A percentile compares a stretch with the other conserved stretches of the same genome.
Conservation (phyloP, 306 rosid species). For the Styphnolobium japonicum region DNA sequence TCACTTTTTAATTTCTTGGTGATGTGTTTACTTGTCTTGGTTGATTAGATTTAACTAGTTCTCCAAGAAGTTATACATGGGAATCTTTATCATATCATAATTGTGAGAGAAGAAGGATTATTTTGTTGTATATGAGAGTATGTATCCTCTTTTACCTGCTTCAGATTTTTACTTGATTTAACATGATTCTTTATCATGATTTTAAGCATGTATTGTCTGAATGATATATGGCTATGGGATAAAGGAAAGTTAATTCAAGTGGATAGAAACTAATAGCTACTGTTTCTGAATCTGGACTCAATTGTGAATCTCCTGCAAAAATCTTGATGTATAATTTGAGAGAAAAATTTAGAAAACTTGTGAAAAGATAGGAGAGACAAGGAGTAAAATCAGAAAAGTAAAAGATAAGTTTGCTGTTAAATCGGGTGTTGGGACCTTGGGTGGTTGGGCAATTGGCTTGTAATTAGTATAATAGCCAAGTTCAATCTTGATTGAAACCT, state of each 20-base stretch:
- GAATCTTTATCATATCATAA: neutral
- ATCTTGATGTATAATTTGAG: neutral
- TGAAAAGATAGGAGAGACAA: neutral
- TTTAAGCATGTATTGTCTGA: neutral
- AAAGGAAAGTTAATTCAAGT: neutral
- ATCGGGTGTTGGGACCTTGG: neutral
- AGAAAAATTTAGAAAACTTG: neutral
- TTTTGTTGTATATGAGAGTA: neutral
- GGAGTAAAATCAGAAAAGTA: neutral
- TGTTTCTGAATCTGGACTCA: neutral
- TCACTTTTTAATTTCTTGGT: neutral
- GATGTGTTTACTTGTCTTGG: neutral
- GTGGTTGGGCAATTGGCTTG: neutral
- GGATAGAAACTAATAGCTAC: neutral
- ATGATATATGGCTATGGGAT: neutral
- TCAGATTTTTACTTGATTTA: conserved; percentile 9
- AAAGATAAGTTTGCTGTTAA: neutral
- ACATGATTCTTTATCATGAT: conserved; percentile 2
- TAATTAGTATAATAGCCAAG: neutral
- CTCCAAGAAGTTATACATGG: neutral
- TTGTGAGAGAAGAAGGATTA: neutral
- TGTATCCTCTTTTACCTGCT: neutral
- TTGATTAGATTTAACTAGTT: neutral
- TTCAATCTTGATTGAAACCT: neutral
- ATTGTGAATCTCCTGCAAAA: neutral